phyloP scores from a whole-genome alignment of 1,284 basidiomycete genomes.

The Paramarasmius palmivorus region DNA sequence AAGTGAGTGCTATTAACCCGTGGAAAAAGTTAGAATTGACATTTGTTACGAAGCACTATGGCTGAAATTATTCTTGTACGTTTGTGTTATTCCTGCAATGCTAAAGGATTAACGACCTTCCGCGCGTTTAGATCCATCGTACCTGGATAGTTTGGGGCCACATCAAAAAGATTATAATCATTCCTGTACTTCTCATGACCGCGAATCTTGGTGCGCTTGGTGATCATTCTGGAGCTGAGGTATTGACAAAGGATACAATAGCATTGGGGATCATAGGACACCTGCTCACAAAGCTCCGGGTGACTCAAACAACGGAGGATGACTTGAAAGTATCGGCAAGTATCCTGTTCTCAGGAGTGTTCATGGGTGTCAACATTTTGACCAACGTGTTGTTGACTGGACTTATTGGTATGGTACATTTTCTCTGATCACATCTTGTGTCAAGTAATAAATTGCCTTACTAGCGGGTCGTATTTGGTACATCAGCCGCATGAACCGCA shows the following conservation, averaged over 20 bases:
- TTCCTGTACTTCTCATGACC: background rate
- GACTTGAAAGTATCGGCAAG: background rate
- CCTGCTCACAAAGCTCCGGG: background rate
- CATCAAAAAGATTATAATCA: background rate
- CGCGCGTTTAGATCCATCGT: background rate
- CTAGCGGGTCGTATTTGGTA: constrained; percentile 1
- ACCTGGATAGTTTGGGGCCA: background rate
- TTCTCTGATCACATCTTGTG: background rate
- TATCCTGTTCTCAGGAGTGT: constrained; percentile 1
- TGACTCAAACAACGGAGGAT: background rate
- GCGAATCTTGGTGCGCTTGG: background rate
- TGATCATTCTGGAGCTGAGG: background rate
- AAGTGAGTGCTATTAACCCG: too few species aligned
- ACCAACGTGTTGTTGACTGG: background rate
- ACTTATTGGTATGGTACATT: background rate
- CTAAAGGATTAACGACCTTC: too few species aligned
- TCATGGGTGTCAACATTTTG: constrained; percentile 3
- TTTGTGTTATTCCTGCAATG: too few species aligned
- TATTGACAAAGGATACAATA: background rate
- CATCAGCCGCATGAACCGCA: background rate
- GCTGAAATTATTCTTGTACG: too few species aligned
- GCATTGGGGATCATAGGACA: background rate
- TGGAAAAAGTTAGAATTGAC: too few species aligned
- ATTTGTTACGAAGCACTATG: too few species aligned
- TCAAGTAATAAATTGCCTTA: background rate